Conservation (phyloP, 768 basidiomycete species). For the Calocera viscosa region DNA sequence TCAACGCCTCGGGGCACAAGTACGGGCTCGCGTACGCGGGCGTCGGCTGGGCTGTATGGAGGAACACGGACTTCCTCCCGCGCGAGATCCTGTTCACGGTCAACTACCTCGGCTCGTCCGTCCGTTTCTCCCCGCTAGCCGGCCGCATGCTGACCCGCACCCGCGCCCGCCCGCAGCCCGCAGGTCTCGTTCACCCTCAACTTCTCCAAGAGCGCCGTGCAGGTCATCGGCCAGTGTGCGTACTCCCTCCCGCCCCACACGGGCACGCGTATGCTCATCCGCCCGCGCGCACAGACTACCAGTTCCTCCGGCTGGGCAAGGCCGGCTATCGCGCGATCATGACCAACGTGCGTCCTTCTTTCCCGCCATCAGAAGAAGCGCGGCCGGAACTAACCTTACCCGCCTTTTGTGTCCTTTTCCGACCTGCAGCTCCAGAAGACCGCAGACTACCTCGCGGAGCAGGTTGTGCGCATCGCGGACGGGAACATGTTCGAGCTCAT, state of each 20-base stretch:
- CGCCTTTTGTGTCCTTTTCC: not conserved
- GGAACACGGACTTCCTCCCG: constrained; percentile 24
- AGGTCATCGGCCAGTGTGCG: constrained; percentile 20
- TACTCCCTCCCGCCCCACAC: not conserved
- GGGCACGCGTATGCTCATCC: too few relatives aligned
- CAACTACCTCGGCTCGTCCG: constrained; percentile 10
- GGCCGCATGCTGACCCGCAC: not conserved
- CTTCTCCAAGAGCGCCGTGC: constrained; percentile 22
- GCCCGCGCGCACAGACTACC: constrained; percentile 15
- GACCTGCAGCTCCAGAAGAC: constrained; percentile 16
- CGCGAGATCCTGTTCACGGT: constrained; percentile 27
- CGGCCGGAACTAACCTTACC: not conserved
- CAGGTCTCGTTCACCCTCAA: constrained; percentile 19
- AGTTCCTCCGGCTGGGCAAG: constrained; percentile 25
- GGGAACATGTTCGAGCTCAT: constrained; percentile 23
- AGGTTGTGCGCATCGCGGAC: constrained; percentile 16
- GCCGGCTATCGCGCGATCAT: constrained; percentile 25
- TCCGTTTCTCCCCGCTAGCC: not conserved
- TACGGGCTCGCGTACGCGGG: constrained; percentile 21
- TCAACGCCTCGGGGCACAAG: constrained; percentile 26
- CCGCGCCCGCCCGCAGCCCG: not conserved
- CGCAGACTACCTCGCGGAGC: constrained; percentile 21
- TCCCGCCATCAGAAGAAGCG: not conserved
- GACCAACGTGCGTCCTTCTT: constrained; percentile 15
- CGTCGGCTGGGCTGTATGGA: constrained; percentile 26